Conservation (phyloP, 768 basidiomycete species). For the Grammothele lineata region DNA sequence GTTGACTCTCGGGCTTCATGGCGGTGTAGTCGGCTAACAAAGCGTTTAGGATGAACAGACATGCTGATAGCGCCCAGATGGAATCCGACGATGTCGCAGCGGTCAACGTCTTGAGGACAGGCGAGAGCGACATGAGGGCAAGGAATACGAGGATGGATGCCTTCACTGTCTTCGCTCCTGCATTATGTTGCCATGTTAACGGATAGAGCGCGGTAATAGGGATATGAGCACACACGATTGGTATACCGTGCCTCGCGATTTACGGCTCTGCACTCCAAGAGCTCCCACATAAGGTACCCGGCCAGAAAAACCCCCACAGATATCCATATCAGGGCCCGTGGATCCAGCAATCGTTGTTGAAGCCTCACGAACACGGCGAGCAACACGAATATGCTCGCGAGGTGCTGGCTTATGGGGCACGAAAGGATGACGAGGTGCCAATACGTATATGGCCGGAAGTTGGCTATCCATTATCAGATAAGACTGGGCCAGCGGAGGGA, state of each 20-base stretch:
- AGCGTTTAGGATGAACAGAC: constrained; percentile 76
- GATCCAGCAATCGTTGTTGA: constrained; percentile 58
- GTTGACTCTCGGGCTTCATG: constrained; percentile 36
- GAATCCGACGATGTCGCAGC: constrained; percentile 95
- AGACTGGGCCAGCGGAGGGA: too few relatives aligned
- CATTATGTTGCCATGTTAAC: not conserved
- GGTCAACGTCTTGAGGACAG: constrained; percentile 87
- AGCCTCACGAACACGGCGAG: constrained; percentile 74
- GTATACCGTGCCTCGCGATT: constrained; percentile 21
- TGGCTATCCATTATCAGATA: too few relatives aligned
- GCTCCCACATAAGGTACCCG: constrained; percentile 63
- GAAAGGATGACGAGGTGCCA: constrained; percentile 66
- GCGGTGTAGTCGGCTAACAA: constrained; percentile 80
- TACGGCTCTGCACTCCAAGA: constrained; percentile 36
- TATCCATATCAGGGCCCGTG: constrained; percentile 62
- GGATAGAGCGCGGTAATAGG: constrained; percentile 1
- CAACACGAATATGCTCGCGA: constrained; percentile 78
- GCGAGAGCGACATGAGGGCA: constrained; percentile 84
- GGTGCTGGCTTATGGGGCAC: constrained; percentile 79
- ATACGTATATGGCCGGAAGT: constrained; percentile 77
- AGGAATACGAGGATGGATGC: constrained; percentile 86
- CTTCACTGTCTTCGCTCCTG: constrained; percentile 71
- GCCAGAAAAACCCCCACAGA: constrained; percentile 55
- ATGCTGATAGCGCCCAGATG: constrained; percentile 92
- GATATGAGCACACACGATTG: constrained; percentile 27